Conservation (phyloP, 495 filamentous ascomycete species). For the Xylaria flabelliformis region DNA sequence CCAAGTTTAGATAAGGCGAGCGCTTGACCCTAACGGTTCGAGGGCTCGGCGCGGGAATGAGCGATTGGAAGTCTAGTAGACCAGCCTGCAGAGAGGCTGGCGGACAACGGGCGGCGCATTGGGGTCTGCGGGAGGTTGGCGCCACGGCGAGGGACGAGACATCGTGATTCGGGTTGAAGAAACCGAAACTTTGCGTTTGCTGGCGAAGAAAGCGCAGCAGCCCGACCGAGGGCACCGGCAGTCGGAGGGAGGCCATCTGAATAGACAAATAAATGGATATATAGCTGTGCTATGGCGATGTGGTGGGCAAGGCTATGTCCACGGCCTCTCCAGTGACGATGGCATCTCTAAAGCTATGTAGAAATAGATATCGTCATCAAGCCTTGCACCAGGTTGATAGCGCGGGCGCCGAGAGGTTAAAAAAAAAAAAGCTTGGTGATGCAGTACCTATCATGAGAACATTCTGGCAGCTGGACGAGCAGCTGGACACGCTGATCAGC, state of each 20-base stretch:
- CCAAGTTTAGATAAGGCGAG: constrained; percentile 2
- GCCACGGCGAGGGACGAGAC: constrained; percentile 32
- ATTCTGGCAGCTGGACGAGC: constrained; percentile 14
- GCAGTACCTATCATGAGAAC: constrained; percentile 4
- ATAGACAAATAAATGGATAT: not conserved
- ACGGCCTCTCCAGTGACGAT: constrained; percentile 25
- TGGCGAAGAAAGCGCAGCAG: constrained; percentile 67
- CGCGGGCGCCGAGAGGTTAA: not conserved
- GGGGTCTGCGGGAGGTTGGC: constrained; percentile 26
- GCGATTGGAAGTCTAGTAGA: constrained; percentile 51
- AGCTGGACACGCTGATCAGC: constrained; percentile 20
- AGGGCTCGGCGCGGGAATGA: constrained; percentile 41
- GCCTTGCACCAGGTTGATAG: not conserved
- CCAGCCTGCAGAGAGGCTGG: constrained; percentile 48
- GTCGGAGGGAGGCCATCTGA: constrained; percentile 40
- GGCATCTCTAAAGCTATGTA: constrained; percentile 18
- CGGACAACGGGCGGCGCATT: constrained; percentile 36
- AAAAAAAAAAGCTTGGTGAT: constrained; percentile 3
- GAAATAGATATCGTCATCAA: constrained; percentile 13
- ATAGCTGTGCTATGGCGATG: constrained; percentile 1
- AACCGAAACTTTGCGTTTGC: constrained; percentile 61
- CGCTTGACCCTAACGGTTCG: constrained; percentile 4
- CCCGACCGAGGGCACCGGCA: constrained; percentile 60
- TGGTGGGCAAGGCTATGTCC: constrained; percentile 28
- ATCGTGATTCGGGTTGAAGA: constrained; percentile 55